Conservation (phyloP, 345 rosid genomes). For the Syzygium aromaticum region DNA sequence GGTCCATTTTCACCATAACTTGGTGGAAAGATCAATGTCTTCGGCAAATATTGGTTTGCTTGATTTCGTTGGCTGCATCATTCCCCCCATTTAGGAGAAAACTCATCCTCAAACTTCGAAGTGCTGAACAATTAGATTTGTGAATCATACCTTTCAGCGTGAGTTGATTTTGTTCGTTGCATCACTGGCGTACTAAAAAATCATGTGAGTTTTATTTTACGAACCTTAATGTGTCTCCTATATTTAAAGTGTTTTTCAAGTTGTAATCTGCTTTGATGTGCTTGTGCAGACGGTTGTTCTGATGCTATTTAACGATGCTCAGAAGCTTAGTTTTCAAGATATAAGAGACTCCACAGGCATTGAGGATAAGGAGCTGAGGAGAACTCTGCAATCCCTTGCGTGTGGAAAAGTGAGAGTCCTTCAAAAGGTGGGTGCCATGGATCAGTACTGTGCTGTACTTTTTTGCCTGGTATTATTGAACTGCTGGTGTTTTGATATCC, state of each 20-base stretch:
- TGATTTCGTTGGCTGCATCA: background rate
- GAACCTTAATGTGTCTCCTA: background rate
- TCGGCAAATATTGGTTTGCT: background rate
- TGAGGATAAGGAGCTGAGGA: constrained; percentile 89
- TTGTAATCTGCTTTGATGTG: background rate
- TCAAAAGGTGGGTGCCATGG: constrained; percentile 46
- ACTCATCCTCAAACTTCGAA: background rate
- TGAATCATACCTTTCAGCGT: background rate
- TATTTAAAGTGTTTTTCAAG: background rate
- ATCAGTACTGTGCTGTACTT: background rate
- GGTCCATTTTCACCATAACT: background rate
- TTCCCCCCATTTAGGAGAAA: background rate
- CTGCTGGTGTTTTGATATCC: background rate
- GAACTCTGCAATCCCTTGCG: constrained; percentile 96
- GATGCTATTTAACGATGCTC: constrained; percentile 94
- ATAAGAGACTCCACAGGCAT: constrained; percentile 86
- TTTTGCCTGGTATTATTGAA: background rate
- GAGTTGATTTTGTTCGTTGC: background rate
- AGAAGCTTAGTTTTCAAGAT: constrained; percentile 85
- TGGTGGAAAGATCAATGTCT: background rate
- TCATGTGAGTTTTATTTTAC: background rate
- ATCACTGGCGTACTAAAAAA: background rate
- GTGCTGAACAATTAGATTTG: background rate
- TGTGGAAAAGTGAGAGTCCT: constrained; percentile 97
- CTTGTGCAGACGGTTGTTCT: constrained; percentile 78